These are phyloP conservation scores for Verticillium isaacii DNA, from an alignment of 2,329 filamentous ascomycete species.

Conservation along the genomic window DNA sequence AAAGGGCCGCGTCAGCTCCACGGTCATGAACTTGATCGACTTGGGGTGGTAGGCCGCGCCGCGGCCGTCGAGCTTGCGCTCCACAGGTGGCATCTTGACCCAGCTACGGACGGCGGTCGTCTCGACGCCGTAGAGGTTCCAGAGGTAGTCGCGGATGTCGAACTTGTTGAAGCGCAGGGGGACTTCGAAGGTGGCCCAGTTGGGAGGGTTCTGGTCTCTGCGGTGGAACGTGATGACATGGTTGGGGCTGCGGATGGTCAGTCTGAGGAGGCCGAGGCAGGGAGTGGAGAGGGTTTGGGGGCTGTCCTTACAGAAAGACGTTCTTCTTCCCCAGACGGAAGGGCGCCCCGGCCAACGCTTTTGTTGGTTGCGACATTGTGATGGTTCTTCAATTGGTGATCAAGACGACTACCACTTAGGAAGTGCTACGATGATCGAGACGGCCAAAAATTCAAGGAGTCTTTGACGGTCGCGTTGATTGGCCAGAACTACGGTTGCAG, in stretches of 20 bases:
- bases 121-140: conserved; percentile 75
- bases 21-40: conserved; percentile 87
- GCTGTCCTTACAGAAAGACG: conserved; percentile 46
- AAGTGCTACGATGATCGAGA: conserved; percentile 2
- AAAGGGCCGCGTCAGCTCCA: conserved; percentile 83
- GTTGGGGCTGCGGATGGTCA: conserved; percentile 56
- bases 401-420: not conserved
- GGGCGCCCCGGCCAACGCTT: conserved; percentile 28
- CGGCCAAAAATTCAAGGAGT: conserved; percentile 6
- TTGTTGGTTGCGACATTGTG: conserved; percentile 35
- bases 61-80: conserved; percentile 42
- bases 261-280: not conserved
- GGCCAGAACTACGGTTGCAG: not conserved
- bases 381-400: conserved; percentile 1
- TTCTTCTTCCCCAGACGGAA: conserved; percentile 49
- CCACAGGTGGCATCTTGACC: conserved; percentile 60
- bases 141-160: conserved; percentile 92
- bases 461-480: conserved; percentile 4
- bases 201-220: conserved; percentile 66
- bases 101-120: conserved; percentile 71
- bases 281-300: not conserved
- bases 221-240: conserved; percentile 76
- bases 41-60: conserved; percentile 65
- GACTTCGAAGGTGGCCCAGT: conserved; percentile 84
- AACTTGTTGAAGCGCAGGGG: conserved; percentile 93